Evolutionary conservation across 352 stramenopile genomes (phyloP), one percentile per base, ranked within the genome.

Genomic region (Pythium apleroticum): DNA sequence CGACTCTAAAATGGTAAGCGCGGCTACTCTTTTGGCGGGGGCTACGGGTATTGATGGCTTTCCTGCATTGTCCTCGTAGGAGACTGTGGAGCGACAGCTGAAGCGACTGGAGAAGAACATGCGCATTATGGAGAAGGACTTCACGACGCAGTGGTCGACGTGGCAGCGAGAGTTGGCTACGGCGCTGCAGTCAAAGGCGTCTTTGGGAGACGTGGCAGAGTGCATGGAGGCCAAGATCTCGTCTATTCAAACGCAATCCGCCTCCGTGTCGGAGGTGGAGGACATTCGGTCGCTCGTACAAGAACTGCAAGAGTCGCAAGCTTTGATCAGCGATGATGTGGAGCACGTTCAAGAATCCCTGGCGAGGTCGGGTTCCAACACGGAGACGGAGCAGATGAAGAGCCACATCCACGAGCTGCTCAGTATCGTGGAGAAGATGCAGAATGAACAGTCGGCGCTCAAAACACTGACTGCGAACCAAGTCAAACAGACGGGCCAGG

Each of bases 391-490:
- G 4, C 54, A 69, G 35, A 37, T 70, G 24, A 70, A 70, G 31
- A 46, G 7, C n/a, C 56, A 70, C 30, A 65, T 70, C 45, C 56
- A 70, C 28, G 65, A 72, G 17, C 43, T 72, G 20, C 20, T 72
- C 8, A 41, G 59, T 24, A 72, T 72, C 22, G 59, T 68, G 1
- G 65, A 72, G 59, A 65, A 43, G 6, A 24, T 72, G 25, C 65
- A 72, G 37, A 33, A 30, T 20, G 65, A 72, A 41, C 65, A 72
- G 22, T 28, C 28, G 7, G 20, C 28, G n/a, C 59, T 68, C 33
- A 61, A 71, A 28, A 14, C 52, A 9, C 31, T 63, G 12, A 27
- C 28, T 0, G 39, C 49, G 27, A 31, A 57, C 41, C 28, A 60
- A 20, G 19, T 49, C 4, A 39, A 65, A 10, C 53, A 31, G 1